A percentile compares a stretch with the other conserved stretches of the same genome.
Conservation (phyloP, 495 filamentous ascomycete species). For the Penicillium flavigenum region DNA sequence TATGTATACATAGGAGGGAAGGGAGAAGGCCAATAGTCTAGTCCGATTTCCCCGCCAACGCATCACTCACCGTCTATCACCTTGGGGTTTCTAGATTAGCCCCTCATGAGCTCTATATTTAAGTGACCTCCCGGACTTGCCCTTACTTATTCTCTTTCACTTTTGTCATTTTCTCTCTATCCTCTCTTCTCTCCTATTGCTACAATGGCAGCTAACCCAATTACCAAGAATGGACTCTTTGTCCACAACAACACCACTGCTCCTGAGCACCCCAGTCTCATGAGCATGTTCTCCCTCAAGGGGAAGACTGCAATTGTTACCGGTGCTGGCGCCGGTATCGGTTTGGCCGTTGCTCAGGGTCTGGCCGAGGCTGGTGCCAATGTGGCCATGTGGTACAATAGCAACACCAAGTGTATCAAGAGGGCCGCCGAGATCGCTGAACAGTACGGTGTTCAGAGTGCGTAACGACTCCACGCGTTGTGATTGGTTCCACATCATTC, state of each 20-base stretch:
- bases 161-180: not conserved
- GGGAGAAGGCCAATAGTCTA: not conserved
- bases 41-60: conserved; percentile 12
- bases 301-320: conserved; percentile 83
- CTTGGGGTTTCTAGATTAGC: conserved; percentile 1
- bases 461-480: conserved; percentile 3
- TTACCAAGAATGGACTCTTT: conserved; percentile 52
- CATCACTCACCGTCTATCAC: conserved; percentile 17
- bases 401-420: conserved; percentile 67
- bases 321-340: conserved; percentile 80
- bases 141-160: not conserved
- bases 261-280: conserved; percentile 60
- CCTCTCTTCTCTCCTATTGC: not conserved
- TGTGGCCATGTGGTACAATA: conserved; percentile 84
- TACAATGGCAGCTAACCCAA: conserved; percentile 37
- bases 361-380: conserved; percentile 84
- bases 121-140: conserved; percentile 4
- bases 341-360: conserved; percentile 70
- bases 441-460: conserved; percentile 79
- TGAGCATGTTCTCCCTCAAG: conserved; percentile 81
- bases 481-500: not conserved
- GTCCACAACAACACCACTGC: conserved; percentile 58
- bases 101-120: conserved; percentile 19
- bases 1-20: not conserved
- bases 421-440: conserved; percentile 71